A percentile compares a stretch with the other conserved stretches of the same genome.
These are phyloP conservation scores for Aspergillus conjunctus DNA, from an alignment of 495 filamentous ascomycete genomes.

Conservation along the genomic window DNA sequence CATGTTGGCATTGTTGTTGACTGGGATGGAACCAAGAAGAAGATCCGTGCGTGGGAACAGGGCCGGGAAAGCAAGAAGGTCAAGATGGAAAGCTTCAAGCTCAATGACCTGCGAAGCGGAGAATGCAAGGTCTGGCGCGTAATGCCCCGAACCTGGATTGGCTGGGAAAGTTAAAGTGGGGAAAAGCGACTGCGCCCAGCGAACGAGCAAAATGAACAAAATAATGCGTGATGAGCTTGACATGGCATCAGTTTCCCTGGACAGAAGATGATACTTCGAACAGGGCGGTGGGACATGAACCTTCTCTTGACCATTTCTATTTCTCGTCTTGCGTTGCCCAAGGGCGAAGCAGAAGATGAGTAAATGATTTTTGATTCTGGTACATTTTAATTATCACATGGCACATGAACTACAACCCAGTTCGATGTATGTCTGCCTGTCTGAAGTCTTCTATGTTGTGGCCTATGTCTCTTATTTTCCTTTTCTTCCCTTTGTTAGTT, in stretches of 20 bases:
- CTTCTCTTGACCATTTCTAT: slow-evolving; percentile 8
- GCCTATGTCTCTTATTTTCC: slow-evolving; percentile 12
- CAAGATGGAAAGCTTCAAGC: slow-evolving; percentile 88
- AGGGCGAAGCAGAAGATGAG: slow-evolving; percentile 20
- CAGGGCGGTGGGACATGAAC: slow-evolving; percentile 7
- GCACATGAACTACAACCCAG: slow-evolving; percentile 22
- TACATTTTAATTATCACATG: slow-evolving; percentile 28
- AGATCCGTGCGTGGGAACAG: slow-evolving; percentile 93
- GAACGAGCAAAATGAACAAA: slow-evolving; percentile 10
- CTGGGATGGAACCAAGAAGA: slow-evolving; percentile 99
- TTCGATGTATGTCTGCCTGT: slow-evolving; percentile 11
- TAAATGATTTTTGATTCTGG: slow-evolving; percentile 30
- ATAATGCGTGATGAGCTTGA: slow-evolving; percentile 20
- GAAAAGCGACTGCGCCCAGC: neutral
- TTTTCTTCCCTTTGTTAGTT: neutral
- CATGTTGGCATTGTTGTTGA: slow-evolving; percentile 97
- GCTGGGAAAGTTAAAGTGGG: slow-evolving; percentile 64
- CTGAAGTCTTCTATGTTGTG: slow-evolving; percentile 12
- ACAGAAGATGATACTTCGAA: slow-evolving; percentile 3
- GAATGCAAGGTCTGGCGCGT: slow-evolving; percentile 98
- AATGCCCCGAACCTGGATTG: slow-evolving; percentile 88
- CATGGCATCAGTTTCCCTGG: slow-evolving; percentile 5
- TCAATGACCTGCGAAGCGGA: slow-evolving; percentile 87
- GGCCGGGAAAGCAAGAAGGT: slow-evolving; percentile 93
- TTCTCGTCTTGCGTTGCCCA: slow-evolving; percentile 3